Evolutionary conservation across 345 rosid species (phyloP).

Genomic region (Rhodamnia rubescens): DNA sequence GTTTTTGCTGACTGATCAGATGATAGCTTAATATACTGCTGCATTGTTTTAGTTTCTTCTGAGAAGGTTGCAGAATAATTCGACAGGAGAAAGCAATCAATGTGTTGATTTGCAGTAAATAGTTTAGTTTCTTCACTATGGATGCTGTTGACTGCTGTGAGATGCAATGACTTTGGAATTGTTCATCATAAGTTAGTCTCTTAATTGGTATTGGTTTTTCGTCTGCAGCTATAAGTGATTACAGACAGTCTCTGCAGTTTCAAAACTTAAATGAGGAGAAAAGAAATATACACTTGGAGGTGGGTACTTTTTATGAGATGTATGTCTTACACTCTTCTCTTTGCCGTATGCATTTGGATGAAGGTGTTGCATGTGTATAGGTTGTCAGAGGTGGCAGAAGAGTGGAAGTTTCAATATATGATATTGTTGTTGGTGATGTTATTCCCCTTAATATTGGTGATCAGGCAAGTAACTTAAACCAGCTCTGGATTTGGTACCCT

Average conservation of each 20-base stretch:
- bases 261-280: constrained; percentile 92
- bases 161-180: background rate
- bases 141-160: background rate
- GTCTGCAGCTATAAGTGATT: constrained; percentile 82
- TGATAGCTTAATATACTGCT: background rate
- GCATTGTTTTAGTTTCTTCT: background rate
- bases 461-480: constrained; percentile 43
- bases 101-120: background rate
- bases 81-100: background rate
- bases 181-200: background rate
- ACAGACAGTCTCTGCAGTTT: constrained; percentile 95
- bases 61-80: background rate
- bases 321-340: background rate
- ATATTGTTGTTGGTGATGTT: constrained; percentile 90
- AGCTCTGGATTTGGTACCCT: background rate
- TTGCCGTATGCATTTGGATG: background rate
- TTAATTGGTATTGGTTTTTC: background rate
- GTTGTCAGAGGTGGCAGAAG: constrained; percentile 81
- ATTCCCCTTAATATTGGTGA: constrained; percentile 95
- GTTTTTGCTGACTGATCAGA: background rate
- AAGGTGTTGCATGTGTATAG: constrained; percentile 17
- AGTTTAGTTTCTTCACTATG: background rate
- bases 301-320: constrained; percentile 5
- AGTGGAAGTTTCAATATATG: constrained; percentile 81
- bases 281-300: constrained; percentile 90